These are phyloP conservation scores for Gonium pectorale DNA, from an alignment of 139 green algal genomes.

Conservation along the genomic window DNA sequence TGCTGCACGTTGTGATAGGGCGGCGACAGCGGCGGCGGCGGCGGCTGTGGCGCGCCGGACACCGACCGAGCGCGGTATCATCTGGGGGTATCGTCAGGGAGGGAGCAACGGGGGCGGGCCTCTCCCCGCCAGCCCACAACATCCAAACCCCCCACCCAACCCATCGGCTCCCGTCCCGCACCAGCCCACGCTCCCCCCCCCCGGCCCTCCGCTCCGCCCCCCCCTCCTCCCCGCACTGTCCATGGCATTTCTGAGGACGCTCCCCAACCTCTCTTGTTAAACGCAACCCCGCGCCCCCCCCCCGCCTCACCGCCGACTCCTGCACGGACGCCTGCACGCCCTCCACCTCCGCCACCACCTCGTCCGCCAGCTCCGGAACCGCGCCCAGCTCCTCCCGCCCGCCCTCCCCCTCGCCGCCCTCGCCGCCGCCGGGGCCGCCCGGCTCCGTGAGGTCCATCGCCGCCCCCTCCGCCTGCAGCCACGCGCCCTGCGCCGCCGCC, in stretches of 20 bases:
- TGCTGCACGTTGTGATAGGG: too few species aligned
- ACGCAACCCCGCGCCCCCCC: too few species aligned
- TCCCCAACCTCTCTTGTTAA: too few species aligned
- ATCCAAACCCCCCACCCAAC: too few species aligned
- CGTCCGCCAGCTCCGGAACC: slow-evolving; percentile 41
- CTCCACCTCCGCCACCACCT: slow-evolving; percentile 41
- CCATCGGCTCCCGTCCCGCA: too few species aligned
- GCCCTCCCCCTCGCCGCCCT: not conserved
- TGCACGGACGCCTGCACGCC: slow-evolving; percentile 34
- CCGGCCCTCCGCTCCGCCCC: too few species aligned
- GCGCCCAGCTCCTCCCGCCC: not conserved
- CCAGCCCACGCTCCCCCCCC: too few species aligned
- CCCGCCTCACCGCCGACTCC: slow-evolving; percentile 27
- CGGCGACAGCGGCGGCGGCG: too few species aligned
- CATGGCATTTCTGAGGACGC: not conserved
- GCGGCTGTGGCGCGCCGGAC: too few species aligned
- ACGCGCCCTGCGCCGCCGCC: slow-evolving; percentile 24
- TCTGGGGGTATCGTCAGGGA: not conserved
- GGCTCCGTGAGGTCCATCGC: not conserved
- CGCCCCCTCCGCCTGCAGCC: slow-evolving; percentile 21
- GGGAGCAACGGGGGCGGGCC: not conserved
- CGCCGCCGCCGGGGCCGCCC: not conserved
- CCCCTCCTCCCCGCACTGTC: not conserved
- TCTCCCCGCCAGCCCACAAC: too few species aligned
- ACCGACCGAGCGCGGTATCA: too few species aligned